A percentile compares a stretch with the other conserved stretches of the same genome.
These are phyloP conservation scores for Rheum nobile DNA, from an alignment of 148 eudicot species.

Conservation along the genomic window DNA sequence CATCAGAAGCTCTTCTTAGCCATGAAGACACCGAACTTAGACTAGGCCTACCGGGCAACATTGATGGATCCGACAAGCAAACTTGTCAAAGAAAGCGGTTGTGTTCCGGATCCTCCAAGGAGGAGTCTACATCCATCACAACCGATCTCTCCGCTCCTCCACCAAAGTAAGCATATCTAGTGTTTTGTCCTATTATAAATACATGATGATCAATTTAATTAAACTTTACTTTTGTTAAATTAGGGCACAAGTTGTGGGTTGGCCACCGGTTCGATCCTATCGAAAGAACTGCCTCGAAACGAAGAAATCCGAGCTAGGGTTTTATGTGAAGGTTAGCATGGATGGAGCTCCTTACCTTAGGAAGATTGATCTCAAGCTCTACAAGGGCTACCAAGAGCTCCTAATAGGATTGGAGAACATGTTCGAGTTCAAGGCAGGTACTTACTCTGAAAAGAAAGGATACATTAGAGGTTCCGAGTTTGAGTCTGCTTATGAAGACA, in stretches of 20 bases:
- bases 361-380: constrained; percentile 43
- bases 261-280: constrained; percentile 56
- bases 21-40: background rate
- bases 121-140: background rate
- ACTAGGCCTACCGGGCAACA: background rate
- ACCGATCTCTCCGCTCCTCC: background rate
- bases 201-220: background rate
- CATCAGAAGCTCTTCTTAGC: background rate
- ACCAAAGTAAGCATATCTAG: background rate
- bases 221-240: background rate
- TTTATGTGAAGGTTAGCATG: constrained; percentile 42
- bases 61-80: background rate
- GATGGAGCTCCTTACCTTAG: constrained; percentile 54
- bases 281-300: constrained; percentile 33
- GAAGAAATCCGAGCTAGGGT: constrained; percentile 8
- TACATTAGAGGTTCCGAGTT: constrained; percentile 40
- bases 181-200: background rate
- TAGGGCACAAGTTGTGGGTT: constrained; percentile 63
- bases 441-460: constrained; percentile 17
- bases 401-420: constrained; percentile 35
- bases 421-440: constrained; percentile 40
- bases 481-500: constrained; percentile 48
- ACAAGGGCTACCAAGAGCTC: constrained; percentile 37
- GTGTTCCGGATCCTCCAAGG: background rate
- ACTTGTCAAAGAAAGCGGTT: background rate